Base-by-base conservation (phyloP, 2,329 filamentous ascomycete genomes). In the Trichoderma lentiforme region DNA sequence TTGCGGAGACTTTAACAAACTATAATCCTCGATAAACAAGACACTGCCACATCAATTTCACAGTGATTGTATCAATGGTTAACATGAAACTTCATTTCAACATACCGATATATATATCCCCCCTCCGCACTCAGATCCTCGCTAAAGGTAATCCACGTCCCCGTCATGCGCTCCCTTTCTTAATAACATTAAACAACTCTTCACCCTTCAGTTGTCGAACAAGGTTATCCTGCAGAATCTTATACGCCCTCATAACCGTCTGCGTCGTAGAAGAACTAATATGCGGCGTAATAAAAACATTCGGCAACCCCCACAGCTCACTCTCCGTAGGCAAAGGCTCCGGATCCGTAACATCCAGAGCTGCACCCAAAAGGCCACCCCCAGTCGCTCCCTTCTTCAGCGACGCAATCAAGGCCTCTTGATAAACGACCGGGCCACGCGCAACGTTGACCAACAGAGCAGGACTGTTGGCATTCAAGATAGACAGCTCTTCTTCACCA, bases 201-300 rank as follows among this genome's bases (percentile, higher is more conserved):
- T 11, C 64, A 5, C 21, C 51, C 24, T 58, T 68, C 34, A 43
- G 6, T 2, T 18, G 57, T 21, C 24, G 51, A 28, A 58, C 24
- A 15, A 68, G 24, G 18, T 68, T 68, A 53, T 68, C 65, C 24
- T 30, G 21, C 8, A 57, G 24, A 28, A 68, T 68, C 12, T 11
- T 68, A 43, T 36, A 68, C 30, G 65, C 65, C 24, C 65, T 14
- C 11, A 30, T 21, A 9, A 68, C 9, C 3, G 65, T 68, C 32
- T 58, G 51, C 4, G 18, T 53, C 65, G 65, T 21, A 56, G 21
- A 8, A 18, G 65, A 68, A 7, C 65, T 68, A 11, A 58, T n/a
- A 43, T 68, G 65, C 21, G 65, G 65, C 11, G 65, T 43, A 3
- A 68, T 43, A n/a, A 68, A 58, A 12, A 68, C 65, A n/a, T 68